Percentiles rank a stretch among this genome's conserved stretches.
These are phyloP conservation scores for Heliocybe sulcata DNA, from an alignment of 1,284 basidiomycete genomes.

Conservation along the genomic window DNA sequence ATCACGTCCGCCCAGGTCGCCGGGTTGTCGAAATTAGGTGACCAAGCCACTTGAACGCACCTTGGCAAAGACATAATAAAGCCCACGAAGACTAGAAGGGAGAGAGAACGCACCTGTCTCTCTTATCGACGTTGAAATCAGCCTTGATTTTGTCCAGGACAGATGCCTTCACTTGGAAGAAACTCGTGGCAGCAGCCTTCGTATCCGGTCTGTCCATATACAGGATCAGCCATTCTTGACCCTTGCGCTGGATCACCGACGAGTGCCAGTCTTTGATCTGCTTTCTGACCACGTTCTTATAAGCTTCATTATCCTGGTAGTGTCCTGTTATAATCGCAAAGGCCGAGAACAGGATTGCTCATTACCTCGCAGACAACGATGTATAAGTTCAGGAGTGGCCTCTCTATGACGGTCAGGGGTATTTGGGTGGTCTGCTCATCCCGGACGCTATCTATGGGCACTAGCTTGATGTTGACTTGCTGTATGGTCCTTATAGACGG, in stretches of 20 bases:
- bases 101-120: constrained; percentile 61
- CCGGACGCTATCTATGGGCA: constrained; percentile 62
- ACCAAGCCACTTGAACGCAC: constrained; percentile 76
- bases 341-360: not conserved
- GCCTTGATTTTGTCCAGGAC: constrained; percentile 88
- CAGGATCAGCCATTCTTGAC: constrained; percentile 87
- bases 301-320: constrained; percentile 75
- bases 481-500: constrained; percentile 80
- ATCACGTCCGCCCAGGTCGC: constrained; percentile 86
- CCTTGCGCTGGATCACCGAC: constrained; percentile 58
- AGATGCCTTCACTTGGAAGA: constrained; percentile 78
- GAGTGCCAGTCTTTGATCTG: constrained; percentile 91
- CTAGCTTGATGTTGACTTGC: constrained; percentile 71
- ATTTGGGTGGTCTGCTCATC: constrained; percentile 74
- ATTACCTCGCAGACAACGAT: constrained; percentile 83
- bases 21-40: constrained; percentile 64
- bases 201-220: constrained; percentile 73
- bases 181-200: constrained; percentile 49
- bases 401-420: constrained; percentile 75
- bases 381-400: constrained; percentile 81
- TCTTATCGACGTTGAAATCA: constrained; percentile 89
- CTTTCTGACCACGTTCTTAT: constrained; percentile 70
- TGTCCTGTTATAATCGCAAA: constrained; percentile 8
- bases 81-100: not conserved
- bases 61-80: constrained; percentile 29